Conservation (phyloP, 176 grass and related monocot genomes). For the Eremochloa ophiuroides region DNA sequence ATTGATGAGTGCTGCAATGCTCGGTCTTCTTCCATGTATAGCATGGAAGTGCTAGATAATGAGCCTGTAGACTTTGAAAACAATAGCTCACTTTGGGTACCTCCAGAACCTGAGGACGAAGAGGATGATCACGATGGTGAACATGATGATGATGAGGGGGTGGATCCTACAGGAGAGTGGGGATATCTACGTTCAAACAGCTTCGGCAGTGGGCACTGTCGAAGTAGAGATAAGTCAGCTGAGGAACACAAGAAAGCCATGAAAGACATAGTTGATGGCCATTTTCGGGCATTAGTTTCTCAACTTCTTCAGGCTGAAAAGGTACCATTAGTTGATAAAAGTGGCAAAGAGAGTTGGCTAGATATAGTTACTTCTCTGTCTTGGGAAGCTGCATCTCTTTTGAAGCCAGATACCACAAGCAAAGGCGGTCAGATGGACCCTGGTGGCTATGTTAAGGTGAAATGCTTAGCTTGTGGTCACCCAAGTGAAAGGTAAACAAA, state of each 20-base stretch:
- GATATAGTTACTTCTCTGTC: constrained; percentile 93
- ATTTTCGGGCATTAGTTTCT: constrained; percentile 88
- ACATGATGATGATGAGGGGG: constrained; percentile 77
- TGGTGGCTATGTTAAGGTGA: constrained; percentile 94
- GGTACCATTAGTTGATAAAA: constrained; percentile 46
- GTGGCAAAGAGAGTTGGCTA: constrained; percentile 69
- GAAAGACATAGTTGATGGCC: constrained; percentile 86
- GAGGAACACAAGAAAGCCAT: constrained; percentile 97
- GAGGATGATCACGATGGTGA: constrained; percentile 76
- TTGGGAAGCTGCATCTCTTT: constrained; percentile 91
- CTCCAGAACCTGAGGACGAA: constrained; percentile 87
- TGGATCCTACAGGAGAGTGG: constrained; percentile 79
- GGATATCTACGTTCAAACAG: constrained; percentile 75
- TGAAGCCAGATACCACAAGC: constrained; percentile 95
- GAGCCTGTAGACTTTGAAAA: constrained; percentile 92
- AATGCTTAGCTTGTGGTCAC: constrained; percentile 84
- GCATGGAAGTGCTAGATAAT: constrained; percentile 63
- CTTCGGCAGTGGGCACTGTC: constrained; percentile 70
- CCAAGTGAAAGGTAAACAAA: constrained; percentile 69
- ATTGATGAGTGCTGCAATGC: constrained; percentile 57
- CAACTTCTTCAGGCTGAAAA: constrained; percentile 90
- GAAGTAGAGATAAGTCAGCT: constrained; percentile 75
- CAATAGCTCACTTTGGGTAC: constrained; percentile 69
- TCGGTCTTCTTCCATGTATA: constrained; percentile 72
- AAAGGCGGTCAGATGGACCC: constrained; percentile 97